Evolutionary conservation across 2,329 filamentous ascomycete genomes (phyloP).

Genomic region (Colletotrichum viniferum): DNA sequence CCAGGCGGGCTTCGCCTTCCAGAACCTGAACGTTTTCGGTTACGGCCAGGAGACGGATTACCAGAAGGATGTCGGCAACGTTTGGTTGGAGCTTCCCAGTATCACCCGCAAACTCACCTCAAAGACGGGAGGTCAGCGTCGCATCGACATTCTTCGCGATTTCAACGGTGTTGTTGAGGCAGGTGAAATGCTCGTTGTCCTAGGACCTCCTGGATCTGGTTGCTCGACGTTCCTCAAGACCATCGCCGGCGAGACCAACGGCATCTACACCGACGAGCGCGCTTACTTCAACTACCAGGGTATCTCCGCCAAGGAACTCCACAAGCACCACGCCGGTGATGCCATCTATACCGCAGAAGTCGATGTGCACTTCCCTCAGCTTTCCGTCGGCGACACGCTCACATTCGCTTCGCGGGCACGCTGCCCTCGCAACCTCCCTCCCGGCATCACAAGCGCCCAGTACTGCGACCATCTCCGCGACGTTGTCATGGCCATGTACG

Average conservation of each 20-base stretch:
- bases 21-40: slow-evolving; percentile 47
- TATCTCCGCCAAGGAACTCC: slow-evolving; percentile 11
- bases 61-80: slow-evolving; percentile 46
- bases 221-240: slow-evolving; percentile 75
- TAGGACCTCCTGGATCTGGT: slow-evolving; percentile 57
- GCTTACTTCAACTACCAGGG: slow-evolving; percentile 21
- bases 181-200: slow-evolving; percentile 62
- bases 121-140: slow-evolving; percentile 27
- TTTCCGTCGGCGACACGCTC: slow-evolving; percentile 66
- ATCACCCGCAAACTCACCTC: slow-evolving; percentile 35
- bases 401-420: slow-evolving; percentile 63
- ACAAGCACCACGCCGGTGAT: slow-evolving; percentile 51
- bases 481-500: slow-evolving; percentile 59
- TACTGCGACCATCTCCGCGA: slow-evolving; percentile 55
- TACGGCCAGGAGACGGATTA: slow-evolving; percentile 46
- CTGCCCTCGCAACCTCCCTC: slow-evolving; percentile 50
- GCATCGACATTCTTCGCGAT: slow-evolving; percentile 53
- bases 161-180: slow-evolving; percentile 56
- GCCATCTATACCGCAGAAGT: slow-evolving; percentile 71
- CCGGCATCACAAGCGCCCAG: slow-evolving; percentile 42
- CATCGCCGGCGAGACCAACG: slow-evolving; percentile 66
- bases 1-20: slow-evolving; percentile 39
- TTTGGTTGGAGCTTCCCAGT: slow-evolving; percentile 31
- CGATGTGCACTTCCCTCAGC: slow-evolving; percentile 64
- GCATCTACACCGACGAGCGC: slow-evolving; percentile 46